Conservation (phyloP, 2,329 filamentous ascomycete species). For the Setomelanomma holmii region DNA sequence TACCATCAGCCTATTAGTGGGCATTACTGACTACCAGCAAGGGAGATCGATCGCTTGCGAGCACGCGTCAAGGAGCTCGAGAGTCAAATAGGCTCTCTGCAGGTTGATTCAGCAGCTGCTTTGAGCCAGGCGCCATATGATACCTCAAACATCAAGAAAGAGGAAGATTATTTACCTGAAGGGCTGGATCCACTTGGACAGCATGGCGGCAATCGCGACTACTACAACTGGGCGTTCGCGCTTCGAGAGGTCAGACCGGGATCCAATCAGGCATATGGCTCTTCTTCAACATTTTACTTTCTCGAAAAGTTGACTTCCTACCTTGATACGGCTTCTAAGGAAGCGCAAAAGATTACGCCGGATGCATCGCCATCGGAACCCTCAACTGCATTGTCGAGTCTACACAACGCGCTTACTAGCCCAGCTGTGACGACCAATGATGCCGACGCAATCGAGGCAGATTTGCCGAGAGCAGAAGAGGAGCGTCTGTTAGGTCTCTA, state of each 20-base stretch:
- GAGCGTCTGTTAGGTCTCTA: slow-evolving; percentile 57
- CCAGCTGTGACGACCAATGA: neutral
- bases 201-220: slow-evolving; percentile 30
- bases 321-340: slow-evolving; percentile 44
- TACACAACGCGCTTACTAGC: neutral
- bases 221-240: slow-evolving; percentile 49
- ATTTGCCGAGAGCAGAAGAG: slow-evolving; percentile 53
- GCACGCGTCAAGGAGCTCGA: slow-evolving; percentile 44
- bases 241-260: slow-evolving; percentile 47
- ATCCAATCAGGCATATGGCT: slow-evolving; percentile 54
- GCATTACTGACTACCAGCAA: slow-evolving; percentile 22
- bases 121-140: neutral
- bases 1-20: slow-evolving; percentile 2
- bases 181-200: slow-evolving; percentile 21
- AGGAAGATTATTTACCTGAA: slow-evolving; percentile 8
- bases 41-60: slow-evolving; percentile 50
- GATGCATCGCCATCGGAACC: neutral
- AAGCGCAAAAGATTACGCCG: slow-evolving; percentile 33
- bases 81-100: slow-evolving; percentile 36
- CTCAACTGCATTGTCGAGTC: neutral
- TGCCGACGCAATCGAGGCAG: slow-evolving; percentile 20
- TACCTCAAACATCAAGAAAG: neutral
- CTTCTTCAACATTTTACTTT: slow-evolving; percentile 56
- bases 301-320: slow-evolving; percentile 52
- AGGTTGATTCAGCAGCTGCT: neutral